Base-by-base conservation (phyloP, 2,329 filamentous ascomycete genomes). In the Cadophora luteo-olivacea region DNA sequence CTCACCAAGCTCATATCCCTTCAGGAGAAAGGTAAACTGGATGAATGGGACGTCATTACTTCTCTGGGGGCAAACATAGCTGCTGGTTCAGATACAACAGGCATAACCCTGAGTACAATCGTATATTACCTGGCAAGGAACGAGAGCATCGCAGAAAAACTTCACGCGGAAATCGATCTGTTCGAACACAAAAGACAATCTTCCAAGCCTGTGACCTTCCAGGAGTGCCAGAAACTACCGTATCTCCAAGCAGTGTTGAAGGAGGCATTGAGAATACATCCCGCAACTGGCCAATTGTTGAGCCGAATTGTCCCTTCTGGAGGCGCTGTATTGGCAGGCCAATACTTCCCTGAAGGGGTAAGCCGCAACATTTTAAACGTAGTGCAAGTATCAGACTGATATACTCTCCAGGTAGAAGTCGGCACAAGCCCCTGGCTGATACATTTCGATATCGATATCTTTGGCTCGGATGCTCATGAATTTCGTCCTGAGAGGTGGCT, bases 211-310 rank as follows among this genome's bases (percentile, higher is more conserved):
- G 41, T 51, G 3, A 63, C 65, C 4, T 67, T 63, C 24, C 29
- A 76, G 32, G 79, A 80, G 70, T 79, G 69, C 1, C 80, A 79
- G 45, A 77, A 78, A 19, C 75, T 85, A 73, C 84, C 83, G 0
- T 88, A 87, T 69, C 78, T 87, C 14, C 81, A 86, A 69, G 84
- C 84, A 0, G 81, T 83, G 3, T 82, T 87, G 54, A 85, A 86
- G 63, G 85, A 87, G 73, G 82, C 41, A 29, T 60, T 67, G 11
- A 58, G 65, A 16, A 57, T 67, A 24, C 82, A 85, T 60, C 80
- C 84, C 0, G 82, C 83, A 0, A 81, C 81, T 0, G 84, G 83
- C 3, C 75, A 86, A 19, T 81, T 83, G 1, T 74, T 86, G 19
- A 82, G 82, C 72, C 79, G 85, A 5, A 78, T 80, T 0, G 83